Base-by-base conservation (phyloP, 805 yeast species). In the Myxozyma monticola region DNA sequence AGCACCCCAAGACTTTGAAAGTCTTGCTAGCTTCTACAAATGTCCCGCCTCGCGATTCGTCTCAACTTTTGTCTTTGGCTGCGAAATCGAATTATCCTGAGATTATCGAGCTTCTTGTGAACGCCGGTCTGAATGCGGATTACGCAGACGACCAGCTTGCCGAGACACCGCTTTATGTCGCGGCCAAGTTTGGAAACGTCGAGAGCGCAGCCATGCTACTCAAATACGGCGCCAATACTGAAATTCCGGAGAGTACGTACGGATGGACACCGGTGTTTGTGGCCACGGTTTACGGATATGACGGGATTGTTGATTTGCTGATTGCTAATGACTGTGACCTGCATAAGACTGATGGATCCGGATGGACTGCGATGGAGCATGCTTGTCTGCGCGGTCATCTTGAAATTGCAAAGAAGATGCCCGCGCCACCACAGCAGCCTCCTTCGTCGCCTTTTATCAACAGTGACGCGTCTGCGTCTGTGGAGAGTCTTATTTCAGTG, bases 291-390 rank as follows among this genome's bases (percentile, higher is more conserved):
- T 96, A 90, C 62, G 97, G 97, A 2, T 79, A 70, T 47, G 62
- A 62, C 34, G 78, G 77, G 1, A 74, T 87, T 36, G 87, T 82
- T 4, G 66, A 76, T 37, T 53, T 77, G 7, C 72, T 91, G 54
- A 66, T 83, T 25, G 68, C 70, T 0, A 63, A 74, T 37, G 81
- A 80, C 18, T 85, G 88, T 4, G 70, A 73, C 6, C 78, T 71
- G 50, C 76, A 78, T 37, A 68, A 73, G 24, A 74, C 77, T 15
- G 98, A 91, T 69, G 84, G 80, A 39, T 84, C 93, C 45, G 97
- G 97, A 0, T 91, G 98, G 98, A 80, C 88, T 17, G 96, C 98
- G n/a, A 82, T 88, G 82, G 98, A 91, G 63, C 98, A 91, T 67
- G 96, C 97, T 0, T 83, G 88, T 42, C 72, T 91, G 39, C 76